phyloP scores from a whole-genome alignment of 2,329 filamentous ascomycete species.

The Parascedosporium putredinis region DNA sequence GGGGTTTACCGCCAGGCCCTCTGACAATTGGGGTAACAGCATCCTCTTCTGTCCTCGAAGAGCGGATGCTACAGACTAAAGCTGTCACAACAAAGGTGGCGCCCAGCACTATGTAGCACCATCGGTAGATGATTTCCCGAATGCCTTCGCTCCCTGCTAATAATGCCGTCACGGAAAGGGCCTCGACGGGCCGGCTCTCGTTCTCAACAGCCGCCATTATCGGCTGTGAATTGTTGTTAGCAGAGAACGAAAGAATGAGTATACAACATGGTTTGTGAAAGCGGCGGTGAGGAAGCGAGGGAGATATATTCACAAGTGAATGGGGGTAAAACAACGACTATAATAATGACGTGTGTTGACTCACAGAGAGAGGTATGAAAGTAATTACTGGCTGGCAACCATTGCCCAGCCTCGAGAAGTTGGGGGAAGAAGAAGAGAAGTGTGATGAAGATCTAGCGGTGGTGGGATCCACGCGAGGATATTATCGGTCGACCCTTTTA shows the following conservation, averaged over 20 bases:
- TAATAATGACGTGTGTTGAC: constrained; percentile 2
- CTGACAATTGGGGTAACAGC: constrained; percentile 2
- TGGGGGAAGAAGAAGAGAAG: constrained; percentile 1
- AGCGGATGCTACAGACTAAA: constrained; percentile 4
- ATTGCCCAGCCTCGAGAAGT: constrained; percentile 6
- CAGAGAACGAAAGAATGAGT: background rate
- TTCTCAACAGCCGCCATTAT: constrained; percentile 8
- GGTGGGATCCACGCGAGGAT: constrained; percentile 7
- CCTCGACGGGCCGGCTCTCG: constrained; percentile 4
- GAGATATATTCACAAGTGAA: background rate
- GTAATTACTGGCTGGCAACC: constrained; percentile 3
- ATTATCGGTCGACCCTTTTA: constrained; percentile 8
- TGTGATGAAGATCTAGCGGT: constrained; percentile 4
- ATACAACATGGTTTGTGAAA: constrained; percentile 1
- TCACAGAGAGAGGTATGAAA: constrained; percentile 1
- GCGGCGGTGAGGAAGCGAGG: background rate
- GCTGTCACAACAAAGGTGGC: constrained; percentile 3
- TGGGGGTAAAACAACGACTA: background rate
- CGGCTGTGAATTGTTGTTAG: constrained; percentile 6
- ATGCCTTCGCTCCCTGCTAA: constrained; percentile 3
- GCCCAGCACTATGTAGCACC: background rate
- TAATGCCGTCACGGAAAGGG: background rate
- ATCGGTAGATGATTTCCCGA: constrained; percentile 4
- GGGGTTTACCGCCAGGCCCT: constrained; percentile 81
- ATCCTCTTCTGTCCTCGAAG: constrained; percentile 7